Evolutionary conservation across 2,329 filamentous ascomycete genomes (phyloP).

Genomic region (Trichophyton simii): DNA sequence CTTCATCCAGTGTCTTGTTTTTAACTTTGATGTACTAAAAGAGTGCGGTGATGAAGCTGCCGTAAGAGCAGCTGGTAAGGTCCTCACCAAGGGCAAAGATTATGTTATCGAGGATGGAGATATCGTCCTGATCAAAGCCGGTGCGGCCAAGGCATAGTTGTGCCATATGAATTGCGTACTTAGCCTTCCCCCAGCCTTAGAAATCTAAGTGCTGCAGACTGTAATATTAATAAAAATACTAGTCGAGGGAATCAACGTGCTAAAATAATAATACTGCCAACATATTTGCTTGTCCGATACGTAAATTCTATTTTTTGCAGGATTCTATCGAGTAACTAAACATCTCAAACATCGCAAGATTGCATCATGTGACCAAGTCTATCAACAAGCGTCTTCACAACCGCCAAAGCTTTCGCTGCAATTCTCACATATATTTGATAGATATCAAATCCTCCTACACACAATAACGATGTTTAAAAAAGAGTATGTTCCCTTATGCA

Average conservation of each 20-base stretch:
- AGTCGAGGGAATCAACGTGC: conserved; percentile 1
- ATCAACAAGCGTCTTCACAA: not conserved
- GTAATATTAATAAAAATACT: not conserved
- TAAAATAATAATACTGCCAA: not conserved
- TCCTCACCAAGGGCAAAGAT: conserved; percentile 98
- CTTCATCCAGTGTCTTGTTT: conserved; percentile 92
- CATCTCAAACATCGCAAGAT: not conserved
- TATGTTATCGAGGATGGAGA: conserved; percentile 52
- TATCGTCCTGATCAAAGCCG: conserved; percentile 69
- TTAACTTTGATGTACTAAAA: conserved; percentile 71
- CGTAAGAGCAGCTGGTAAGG: conserved; percentile 86
- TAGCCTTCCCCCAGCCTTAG: not conserved
- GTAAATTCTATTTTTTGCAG: not conserved
- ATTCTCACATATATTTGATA: not conserved
- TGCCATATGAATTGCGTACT: not conserved
- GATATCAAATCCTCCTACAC: not conserved
- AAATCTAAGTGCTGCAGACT: not conserved
- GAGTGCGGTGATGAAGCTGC: conserved; percentile 79
- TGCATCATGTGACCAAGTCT: not conserved
- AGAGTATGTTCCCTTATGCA: conserved; percentile 47
- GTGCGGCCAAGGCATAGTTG: conserved; percentile 36
- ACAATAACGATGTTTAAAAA: conserved; percentile 73
- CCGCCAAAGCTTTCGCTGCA: not conserved
- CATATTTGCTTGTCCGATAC: not conserved
- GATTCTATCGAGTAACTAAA: not conserved